A percentile compares a stretch with the other conserved stretches of the same genome.
phyloP scores from a whole-genome alignment of 2,329 filamentous ascomycete species.

The Chrysoporthe deuterocubensis region DNA sequence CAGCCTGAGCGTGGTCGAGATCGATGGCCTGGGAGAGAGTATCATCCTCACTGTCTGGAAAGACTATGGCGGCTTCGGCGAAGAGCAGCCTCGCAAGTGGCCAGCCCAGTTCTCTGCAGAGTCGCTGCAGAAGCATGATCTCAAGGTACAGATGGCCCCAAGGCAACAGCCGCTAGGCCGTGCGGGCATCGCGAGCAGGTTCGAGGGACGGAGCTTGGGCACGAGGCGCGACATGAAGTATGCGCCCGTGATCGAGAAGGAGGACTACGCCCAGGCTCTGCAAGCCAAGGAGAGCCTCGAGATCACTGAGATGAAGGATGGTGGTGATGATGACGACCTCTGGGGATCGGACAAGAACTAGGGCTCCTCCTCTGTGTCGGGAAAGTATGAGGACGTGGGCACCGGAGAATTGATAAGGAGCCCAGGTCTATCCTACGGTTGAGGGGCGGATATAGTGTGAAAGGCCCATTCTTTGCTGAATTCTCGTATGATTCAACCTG shows the following conservation, averaged over 20 bases:
- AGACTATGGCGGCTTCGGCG: conserved; percentile 11
- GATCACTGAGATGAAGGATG: not conserved
- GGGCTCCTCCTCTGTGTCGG: not conserved
- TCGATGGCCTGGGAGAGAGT: not conserved
- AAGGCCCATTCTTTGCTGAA: too few relatives aligned
- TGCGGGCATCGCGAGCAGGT: not conserved
- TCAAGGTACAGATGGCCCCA: not conserved
- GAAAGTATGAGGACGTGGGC: not conserved
- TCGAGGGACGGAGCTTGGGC: not conserved
- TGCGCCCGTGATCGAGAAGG: not conserved
- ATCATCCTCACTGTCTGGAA: conserved; percentile 19
- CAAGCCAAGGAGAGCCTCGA: not conserved
- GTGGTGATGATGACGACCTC: not conserved
- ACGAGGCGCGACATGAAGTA: not conserved
- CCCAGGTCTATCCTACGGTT: not conserved
- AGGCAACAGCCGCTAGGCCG: not conserved
- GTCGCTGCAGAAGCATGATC: not conserved
- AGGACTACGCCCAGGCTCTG: not conserved
- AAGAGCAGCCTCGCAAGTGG: conserved; percentile 7
- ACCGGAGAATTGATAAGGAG: not conserved
- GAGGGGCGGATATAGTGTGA: too few relatives aligned
- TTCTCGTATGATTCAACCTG: too few relatives aligned
- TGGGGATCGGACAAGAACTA: not conserved
- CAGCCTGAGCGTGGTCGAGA: not conserved
- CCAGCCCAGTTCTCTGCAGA: not conserved